A percentile compares a stretch with the other conserved stretches of the same genome.
phyloP scores from a whole-genome alignment of 108 stramenopile genomes.

The Pseudonitzschia delicatissima region DNA sequence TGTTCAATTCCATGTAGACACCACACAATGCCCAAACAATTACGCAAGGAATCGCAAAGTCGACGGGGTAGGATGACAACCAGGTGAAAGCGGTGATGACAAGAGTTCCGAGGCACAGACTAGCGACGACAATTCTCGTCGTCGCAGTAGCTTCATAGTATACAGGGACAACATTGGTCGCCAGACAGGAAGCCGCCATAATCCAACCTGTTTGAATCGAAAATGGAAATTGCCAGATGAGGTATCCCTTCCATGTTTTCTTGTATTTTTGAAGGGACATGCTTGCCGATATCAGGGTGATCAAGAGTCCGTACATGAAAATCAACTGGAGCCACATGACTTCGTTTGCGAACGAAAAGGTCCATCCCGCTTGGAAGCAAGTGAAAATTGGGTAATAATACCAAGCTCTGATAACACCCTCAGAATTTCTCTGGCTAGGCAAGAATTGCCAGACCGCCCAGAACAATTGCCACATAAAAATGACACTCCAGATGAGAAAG shows the following conservation, averaged over 20 bases:
- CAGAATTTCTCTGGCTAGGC: conserved; percentile 25
- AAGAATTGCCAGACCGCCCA: conserved; percentile 52
- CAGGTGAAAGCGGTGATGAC: conserved; percentile 51
- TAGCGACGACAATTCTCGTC: conserved; percentile 44
- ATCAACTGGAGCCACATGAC: conserved; percentile 40
- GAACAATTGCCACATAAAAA: conserved; percentile 57
- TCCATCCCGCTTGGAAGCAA: conserved; percentile 63
- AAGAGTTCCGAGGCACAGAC: conserved; percentile 41
- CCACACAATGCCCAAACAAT: conserved; percentile 58
- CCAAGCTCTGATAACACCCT: conserved; percentile 28
- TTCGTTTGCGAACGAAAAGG: conserved; percentile 58
- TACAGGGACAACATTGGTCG: conserved; percentile 64
- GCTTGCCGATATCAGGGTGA: conserved; percentile 5
- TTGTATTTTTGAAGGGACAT: neutral
- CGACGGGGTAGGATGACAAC: conserved; percentile 11
- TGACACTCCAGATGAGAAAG: conserved; percentile 72
- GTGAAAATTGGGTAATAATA: conserved; percentile 50
- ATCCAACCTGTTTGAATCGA: conserved; percentile 76
- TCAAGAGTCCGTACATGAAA: conserved; percentile 56
- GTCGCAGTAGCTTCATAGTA: conserved; percentile 24
- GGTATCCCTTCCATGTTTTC: conserved; percentile 38
- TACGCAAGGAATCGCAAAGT: conserved; percentile 53
- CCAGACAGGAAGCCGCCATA: conserved; percentile 62
- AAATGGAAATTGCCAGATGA: conserved; percentile 66
- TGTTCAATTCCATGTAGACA: conserved; percentile 45